These are phyloP conservation scores for Xylaria scruposa DNA, from an alignment of 495 filamentous ascomycete species.

Conservation along the genomic window DNA sequence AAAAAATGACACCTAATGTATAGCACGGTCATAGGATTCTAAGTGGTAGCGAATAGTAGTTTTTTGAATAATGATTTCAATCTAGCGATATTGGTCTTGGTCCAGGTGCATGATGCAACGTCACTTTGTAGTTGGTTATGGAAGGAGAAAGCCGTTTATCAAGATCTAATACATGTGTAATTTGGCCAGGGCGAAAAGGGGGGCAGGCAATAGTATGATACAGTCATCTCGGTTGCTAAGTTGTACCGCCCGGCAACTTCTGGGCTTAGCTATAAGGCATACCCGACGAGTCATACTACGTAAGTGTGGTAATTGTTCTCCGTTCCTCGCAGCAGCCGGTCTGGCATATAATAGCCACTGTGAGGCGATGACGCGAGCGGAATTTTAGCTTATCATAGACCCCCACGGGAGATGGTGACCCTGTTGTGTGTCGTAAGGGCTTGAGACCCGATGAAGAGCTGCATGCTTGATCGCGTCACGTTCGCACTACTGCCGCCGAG, in stretches of 20 bases:
- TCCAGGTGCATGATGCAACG: not conserved
- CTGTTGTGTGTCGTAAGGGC: not conserved
- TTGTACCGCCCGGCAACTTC: not conserved
- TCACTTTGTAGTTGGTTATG: not conserved
- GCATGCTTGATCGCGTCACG: conserved; percentile 8
- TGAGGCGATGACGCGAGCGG: not conserved
- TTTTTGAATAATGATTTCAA: not conserved
- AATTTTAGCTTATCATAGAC: not conserved
- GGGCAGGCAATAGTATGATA: not conserved
- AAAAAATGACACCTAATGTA: not conserved
- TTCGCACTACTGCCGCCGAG: not conserved
- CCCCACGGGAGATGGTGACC: conserved; percentile 6
- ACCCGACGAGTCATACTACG: too few relatives aligned
- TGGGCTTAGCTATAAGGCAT: not conserved
- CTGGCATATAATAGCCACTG: not conserved
- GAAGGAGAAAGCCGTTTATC: not conserved
- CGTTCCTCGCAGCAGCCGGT: not conserved
- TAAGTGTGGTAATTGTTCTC: not conserved
- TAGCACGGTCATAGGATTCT: conserved; percentile 9
- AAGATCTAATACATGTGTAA: not conserved
- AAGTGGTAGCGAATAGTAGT: not conserved
- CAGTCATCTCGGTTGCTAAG: conserved; percentile 9
- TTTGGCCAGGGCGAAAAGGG: not conserved
- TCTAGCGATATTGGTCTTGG: not conserved
- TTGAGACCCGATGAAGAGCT: not conserved